These are phyloP conservation scores for Dictyostelium capitatum DNA, from an alignment of 78 protist genomes.

Conservation along the genomic window DNA sequence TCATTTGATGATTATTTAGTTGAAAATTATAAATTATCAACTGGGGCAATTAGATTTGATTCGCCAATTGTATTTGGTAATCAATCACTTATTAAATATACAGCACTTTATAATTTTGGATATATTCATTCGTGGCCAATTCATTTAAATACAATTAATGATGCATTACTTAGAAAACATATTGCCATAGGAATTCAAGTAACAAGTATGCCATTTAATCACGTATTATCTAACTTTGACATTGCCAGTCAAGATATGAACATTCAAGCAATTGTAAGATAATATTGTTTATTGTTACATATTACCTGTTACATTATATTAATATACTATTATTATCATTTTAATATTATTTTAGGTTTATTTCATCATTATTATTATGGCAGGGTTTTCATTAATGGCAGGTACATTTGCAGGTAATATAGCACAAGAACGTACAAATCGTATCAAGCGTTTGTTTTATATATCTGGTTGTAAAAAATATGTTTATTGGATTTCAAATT, in stretches of 20 bases:
- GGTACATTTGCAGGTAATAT: conserved; percentile 70
- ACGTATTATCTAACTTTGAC: conserved; percentile 27
- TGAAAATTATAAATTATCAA: not conserved
- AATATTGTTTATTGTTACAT: too few species aligned
- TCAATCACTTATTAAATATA: not conserved
- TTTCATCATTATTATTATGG: conserved; percentile 35
- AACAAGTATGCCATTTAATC: conserved; percentile 28
- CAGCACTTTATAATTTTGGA: not conserved
- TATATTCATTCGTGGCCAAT: conserved; percentile 54
- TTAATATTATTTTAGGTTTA: too few species aligned
- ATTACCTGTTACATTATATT: too few species aligned
- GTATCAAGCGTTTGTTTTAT: conserved; percentile 44
- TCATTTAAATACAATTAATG: conserved; percentile 3
- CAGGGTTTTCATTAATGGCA: conserved; percentile 67
- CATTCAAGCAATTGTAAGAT: conserved; percentile 21
- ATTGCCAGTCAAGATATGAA: not conserved
- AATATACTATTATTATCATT: too few species aligned
- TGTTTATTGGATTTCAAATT: conserved; percentile 63
- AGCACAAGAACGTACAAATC: conserved; percentile 14
- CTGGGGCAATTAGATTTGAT: conserved; percentile 28
- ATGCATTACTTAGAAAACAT: conserved; percentile 40
- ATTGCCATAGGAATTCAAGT: conserved; percentile 14
- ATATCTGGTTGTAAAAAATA: conserved; percentile 59
- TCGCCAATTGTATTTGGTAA: not conserved
- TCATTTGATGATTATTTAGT: conserved; percentile 12